Base-by-base conservation (phyloP, 2,329 filamentous ascomycete species). In the Monilinia vaccinii-corymbosi region DNA sequence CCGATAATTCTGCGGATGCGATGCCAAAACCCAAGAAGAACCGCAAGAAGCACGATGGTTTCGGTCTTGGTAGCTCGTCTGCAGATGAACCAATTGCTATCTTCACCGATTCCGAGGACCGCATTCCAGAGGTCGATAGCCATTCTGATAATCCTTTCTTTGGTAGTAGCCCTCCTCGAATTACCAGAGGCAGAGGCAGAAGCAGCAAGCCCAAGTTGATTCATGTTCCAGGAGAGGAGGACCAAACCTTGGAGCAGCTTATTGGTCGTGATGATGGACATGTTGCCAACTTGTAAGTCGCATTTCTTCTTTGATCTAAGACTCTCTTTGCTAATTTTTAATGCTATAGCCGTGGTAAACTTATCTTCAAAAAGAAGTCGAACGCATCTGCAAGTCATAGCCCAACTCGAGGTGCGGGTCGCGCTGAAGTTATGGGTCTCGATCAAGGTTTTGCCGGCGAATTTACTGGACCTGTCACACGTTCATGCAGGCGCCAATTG, bases 61-160 rank as follows among this genome's bases (percentile, higher is more conserved):
- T 80, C 47, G 75, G 78, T 13, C 68, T 85, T 64, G 80, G 81
- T 63, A 85, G 82, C 73, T 85, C 51, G 32, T 87, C 69, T 75
- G 73, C 28, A 46, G 76, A 79, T 46, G 60, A 62, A 16, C 72
- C 78, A n/a, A 88, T 92, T 66, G 73, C 81, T 64, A 89, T 93
- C 68, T 93, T 85, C 70, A 91, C 87, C 45, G 89, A 94, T 72
- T 84, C 88, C 0, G 86, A 91, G 64, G 91, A 96, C 66, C 85
- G 86, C 58, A 74, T 91, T 46, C 89, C 89, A 23, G 80, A 84
- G 64, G 75, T 83, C 46, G 88, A 91, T 67, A 71, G 75, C n/a
- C 84, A 79, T 65, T 74, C 77, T 8, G 84, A 86, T 31, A 94
- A 93, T 70, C 89, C 89, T 1, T 94, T 93, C 72, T 81, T 84